phyloP scores from a whole-genome alignment of 768 basidiomycete species.

The Amanita brunnescens region DNA sequence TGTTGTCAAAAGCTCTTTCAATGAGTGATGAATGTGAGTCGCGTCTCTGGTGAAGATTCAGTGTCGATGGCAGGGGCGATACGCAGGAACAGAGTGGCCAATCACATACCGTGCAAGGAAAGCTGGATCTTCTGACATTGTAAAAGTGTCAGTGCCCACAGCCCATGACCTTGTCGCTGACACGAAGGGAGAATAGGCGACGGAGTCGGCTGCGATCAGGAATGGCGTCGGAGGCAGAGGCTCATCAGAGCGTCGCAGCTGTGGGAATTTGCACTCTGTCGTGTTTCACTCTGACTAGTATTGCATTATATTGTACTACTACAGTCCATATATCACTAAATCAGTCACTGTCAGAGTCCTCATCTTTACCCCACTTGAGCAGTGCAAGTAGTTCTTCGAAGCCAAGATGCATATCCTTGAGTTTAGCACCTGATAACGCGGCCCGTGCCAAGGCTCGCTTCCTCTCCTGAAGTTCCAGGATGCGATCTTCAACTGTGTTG shows the following conservation, averaged over 20 bases:
- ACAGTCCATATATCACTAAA: not conserved
- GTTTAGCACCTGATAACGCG: slow-evolving; percentile 80
- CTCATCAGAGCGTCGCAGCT: slow-evolving; percentile 1
- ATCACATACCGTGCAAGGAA: slow-evolving; percentile 33
- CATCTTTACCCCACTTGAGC: slow-evolving; percentile 53
- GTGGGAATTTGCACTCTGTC: slow-evolving; percentile 3
- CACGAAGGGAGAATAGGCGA: not conserved
- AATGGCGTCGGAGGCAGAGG: slow-evolving; percentile 1
- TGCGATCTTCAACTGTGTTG: slow-evolving; percentile 81
- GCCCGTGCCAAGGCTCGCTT: slow-evolving; percentile 82
- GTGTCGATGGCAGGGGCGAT: slow-evolving; percentile 3
- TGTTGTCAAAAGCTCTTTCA: slow-evolving; percentile 69
- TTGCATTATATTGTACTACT: not conserved
- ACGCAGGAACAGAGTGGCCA: slow-evolving; percentile 5
- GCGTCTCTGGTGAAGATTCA: slow-evolving; percentile 52
- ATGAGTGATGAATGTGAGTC: slow-evolving; percentile 58
- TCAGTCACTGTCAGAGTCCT: slow-evolving; percentile 37
- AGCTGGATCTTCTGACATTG: slow-evolving; percentile 38
- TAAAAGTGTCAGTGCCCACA: slow-evolving; percentile 15
- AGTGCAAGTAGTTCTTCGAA: slow-evolving; percentile 81
- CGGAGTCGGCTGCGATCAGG: slow-evolving; percentile 5
- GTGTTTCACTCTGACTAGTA: no score
- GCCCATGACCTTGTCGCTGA: slow-evolving; percentile 24
- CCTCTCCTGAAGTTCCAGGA: slow-evolving; percentile 85
- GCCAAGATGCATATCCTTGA: slow-evolving; percentile 76